Evolutionary conservation across 805 yeast species (phyloP).

Genomic region (Hanseniaspora nectarophila): DNA sequence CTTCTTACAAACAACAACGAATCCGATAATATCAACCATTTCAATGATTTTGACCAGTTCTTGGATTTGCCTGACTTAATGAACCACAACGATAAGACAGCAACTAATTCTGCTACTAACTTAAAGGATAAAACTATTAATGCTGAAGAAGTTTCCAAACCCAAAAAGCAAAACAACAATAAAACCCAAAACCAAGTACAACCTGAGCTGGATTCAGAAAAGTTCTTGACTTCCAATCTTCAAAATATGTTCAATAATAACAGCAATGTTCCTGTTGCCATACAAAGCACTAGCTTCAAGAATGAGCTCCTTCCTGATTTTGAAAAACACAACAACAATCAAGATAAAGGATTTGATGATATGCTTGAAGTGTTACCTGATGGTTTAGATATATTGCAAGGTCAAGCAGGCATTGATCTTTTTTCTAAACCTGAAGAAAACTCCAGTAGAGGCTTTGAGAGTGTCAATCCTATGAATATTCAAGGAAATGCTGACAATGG

Average conservation of each 20-base stretch:
- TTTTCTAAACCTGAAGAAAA: not conserved
- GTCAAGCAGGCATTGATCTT: conserved; percentile 9
- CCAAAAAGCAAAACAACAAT: not conserved
- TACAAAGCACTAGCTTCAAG: conserved; percentile 11
- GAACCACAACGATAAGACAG: not conserved
- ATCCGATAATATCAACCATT: not conserved
- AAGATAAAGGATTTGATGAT: conserved; percentile 21
- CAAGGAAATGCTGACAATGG: conserved; percentile 27
- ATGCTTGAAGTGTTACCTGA: conserved; percentile 30
- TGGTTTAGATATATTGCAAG: conserved; percentile 20
- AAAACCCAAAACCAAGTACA: not conserved
- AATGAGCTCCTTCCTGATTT: conserved; percentile 8
- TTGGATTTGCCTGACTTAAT: conserved; percentile 6
- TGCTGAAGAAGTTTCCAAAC: not conserved
- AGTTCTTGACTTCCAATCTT: conserved; percentile 11
- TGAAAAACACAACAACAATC: not conserved
- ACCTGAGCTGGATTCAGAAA: conserved; percentile 9
- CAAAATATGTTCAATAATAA: conserved; percentile 4
- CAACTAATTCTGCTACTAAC: not conserved
- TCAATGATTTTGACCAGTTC: conserved; percentile 2
- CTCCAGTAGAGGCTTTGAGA: not conserved
- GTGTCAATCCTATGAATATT: conserved; percentile 23
- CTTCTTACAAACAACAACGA: not conserved
- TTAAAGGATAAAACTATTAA: not conserved
- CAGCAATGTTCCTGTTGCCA: not conserved